Base-by-base conservation (phyloP, 1,139 yeast genomes). In the Magnusiomyces clavatus region DNA sequence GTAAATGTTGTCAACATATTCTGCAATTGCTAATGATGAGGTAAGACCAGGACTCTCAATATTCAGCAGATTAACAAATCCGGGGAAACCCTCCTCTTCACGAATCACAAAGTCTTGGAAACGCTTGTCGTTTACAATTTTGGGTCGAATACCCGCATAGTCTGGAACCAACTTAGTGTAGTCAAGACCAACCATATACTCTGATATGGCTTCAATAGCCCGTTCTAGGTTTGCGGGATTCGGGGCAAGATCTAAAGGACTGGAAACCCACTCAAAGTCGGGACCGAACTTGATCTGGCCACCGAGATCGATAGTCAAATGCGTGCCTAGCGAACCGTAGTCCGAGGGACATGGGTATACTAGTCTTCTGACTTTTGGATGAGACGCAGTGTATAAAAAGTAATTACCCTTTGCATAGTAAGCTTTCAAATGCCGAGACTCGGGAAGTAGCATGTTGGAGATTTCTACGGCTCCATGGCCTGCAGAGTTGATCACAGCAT, bases 1-100 rank as follows among this genome's bases (percentile, higher is more conserved):
- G 51, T 51, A 53, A 14, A 53, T 51, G 43, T 53, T 47, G 38
- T 51, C 74, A 2, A 87, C 94, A 60, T 85, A 76, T 60, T 82
- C 86, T 1, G 82, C 96, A 51, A 88, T 86, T 0, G 92, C 95
- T 80, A 87, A 74, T 1, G 88, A 72, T 0, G 94, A 72, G 2
- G 96, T 88, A 56, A 88, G 73, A 0, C 96, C 97, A 0, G 97
- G 97, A 62, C 94, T 83, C 63, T 89, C 97, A 31, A 89, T 88
- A 2, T 94, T 95, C 47, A 88, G 64, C 52, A 87, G 71, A 60
- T 86, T 88, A 37, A 88, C 77, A 62, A 87, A 88, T 1, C 96
- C 96, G 0, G 86, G 85, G 61, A 76, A 82, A 0, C 81, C 90
- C 0, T 73, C 76, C 54, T 80, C 83, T 58, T 83, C 79, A 50